These are phyloP conservation scores for Verticillium klebahnii DNA, from an alignment of 2,329 filamentous ascomycete species.

Conservation along the genomic window DNA sequence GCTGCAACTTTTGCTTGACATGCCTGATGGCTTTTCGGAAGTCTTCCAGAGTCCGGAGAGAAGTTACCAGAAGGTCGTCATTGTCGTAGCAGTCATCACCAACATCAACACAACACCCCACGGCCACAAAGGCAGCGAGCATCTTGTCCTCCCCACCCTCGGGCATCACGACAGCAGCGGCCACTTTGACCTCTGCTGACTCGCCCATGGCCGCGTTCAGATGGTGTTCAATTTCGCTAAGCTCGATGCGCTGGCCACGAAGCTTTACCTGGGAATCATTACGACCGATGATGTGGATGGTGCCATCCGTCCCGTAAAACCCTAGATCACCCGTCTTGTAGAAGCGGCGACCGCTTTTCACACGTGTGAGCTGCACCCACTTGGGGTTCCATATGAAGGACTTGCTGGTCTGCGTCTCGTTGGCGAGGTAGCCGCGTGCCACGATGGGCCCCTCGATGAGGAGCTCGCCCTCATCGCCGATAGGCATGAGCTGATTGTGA, in stretches of 20 bases:
- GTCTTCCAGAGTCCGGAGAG: neutral
- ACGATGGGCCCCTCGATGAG: conserved; percentile 21
- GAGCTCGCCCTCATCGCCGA: conserved; percentile 20
- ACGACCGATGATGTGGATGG: conserved; percentile 8
- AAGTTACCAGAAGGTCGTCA: neutral
- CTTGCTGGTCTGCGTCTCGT: conserved; percentile 2
- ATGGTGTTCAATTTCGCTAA: conserved; percentile 18
- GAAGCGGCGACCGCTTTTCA: conserved; percentile 4
- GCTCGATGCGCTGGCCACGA: conserved; percentile 37
- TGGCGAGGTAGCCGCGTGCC: conserved; percentile 13
- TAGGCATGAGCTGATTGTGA: conserved; percentile 14
- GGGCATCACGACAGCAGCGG: neutral
- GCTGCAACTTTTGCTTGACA: conserved; percentile 1
- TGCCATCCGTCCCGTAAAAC: conserved; percentile 3
- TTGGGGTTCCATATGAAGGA: conserved; percentile 4
- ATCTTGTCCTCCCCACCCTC: neutral
- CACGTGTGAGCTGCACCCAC: neutral
- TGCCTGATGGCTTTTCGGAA: neutral
- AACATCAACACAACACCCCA: neutral
- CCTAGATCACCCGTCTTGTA: conserved; percentile 13
- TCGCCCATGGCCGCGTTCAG: neutral
- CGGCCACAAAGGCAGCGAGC: conserved; percentile 5
- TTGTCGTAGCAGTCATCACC: neutral
- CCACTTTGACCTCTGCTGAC: neutral
- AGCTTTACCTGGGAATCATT: conserved; percentile 40